These are phyloP conservation scores for Helminthosporium solani DNA, from an alignment of 2,329 filamentous ascomycete species.

Conservation along the genomic window DNA sequence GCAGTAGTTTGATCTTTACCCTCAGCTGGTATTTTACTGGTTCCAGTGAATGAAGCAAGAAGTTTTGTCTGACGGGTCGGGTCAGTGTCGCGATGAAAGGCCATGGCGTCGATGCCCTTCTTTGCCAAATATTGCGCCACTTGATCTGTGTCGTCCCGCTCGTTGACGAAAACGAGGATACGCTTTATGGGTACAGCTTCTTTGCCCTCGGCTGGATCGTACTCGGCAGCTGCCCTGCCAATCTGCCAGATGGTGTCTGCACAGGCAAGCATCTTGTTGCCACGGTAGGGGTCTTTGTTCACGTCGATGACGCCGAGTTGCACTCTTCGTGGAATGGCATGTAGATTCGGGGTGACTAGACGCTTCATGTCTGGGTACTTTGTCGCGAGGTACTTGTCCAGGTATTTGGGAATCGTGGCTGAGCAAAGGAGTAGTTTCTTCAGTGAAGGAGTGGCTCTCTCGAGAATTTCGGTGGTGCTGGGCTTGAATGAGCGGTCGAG, in stretches of 20 bases:
- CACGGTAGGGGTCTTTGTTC: slow-evolving; percentile 86
- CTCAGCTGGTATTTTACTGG: not conserved
- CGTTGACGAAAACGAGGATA: slow-evolving; percentile 94
- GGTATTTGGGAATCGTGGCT: slow-evolving; percentile 86
- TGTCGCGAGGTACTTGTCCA: slow-evolving; percentile 80
- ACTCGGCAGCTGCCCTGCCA: slow-evolving; percentile 66
- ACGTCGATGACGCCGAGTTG: slow-evolving; percentile 93
- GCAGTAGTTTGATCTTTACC: not conserved
- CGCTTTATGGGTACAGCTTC: slow-evolving; percentile 70
- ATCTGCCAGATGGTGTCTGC: slow-evolving; percentile 95
- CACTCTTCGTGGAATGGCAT: slow-evolving; percentile 91
- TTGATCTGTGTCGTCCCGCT: slow-evolving; percentile 83
- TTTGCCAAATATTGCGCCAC: slow-evolving; percentile 74
- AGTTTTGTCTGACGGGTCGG: slow-evolving; percentile 76
- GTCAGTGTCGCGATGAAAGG: slow-evolving; percentile 80
- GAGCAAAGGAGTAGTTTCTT: slow-evolving; percentile 90
- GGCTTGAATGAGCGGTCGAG: slow-evolving; percentile 90
- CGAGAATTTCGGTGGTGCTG: slow-evolving; percentile 78
- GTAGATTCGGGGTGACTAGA: slow-evolving; percentile 91
- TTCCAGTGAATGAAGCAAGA: slow-evolving; percentile 65
- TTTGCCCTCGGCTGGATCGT: slow-evolving; percentile 46
- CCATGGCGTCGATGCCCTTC: slow-evolving; percentile 86
- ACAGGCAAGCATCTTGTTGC: slow-evolving; percentile 90
- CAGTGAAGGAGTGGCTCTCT: slow-evolving; percentile 76
- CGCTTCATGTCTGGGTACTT: slow-evolving; percentile 81